Base-by-base conservation (phyloP, 1,139 yeast species). In the Scheffersomyces parashehatae region DNA sequence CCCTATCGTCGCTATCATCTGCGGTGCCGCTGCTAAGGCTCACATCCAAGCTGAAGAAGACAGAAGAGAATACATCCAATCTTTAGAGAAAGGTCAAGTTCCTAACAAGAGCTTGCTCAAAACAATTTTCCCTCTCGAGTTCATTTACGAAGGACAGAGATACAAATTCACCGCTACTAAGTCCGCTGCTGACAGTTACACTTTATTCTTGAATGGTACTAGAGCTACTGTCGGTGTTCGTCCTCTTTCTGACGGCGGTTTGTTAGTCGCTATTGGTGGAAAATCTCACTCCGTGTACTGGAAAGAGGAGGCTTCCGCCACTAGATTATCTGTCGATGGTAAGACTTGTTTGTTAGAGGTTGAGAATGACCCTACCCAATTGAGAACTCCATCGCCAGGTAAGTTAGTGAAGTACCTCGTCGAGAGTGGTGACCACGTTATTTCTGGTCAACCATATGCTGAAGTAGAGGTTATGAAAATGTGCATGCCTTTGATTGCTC, bases 381-480 rank as follows among this genome's bases (percentile, higher is more conserved):
- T 95, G 62, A 85, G 98, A 73, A 89, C 99, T 38, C 99, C 99
- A 37, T 91, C 98, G 36, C 99, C 99, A 43, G 99, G 99, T 77
- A 93, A 95, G 70, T 80, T 93, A 56, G 96, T 91, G 47, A 89
- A 89, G 65, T 95, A 83, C 67, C 77, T 93, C 58, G 96, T 93
- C 49, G 98, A 93, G 62, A 87, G 87, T 58, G 99, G 99, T 54
- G 99, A 93, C 53, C 98, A 91, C 59, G 82, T 93, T 56, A 72
- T 71, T 49, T 84, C 95, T 48, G 99, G 99, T 48, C 96, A 93
- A 70, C 83, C 97, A 37, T 95, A 82, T 61, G 99, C 99, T 37
- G 99, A 93, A 72, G 97, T 93, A 46, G 99, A 93, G 73, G 99
- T 93, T 55, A 93, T 93, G 99, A 93, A 93, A 71, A 91, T 91